phyloP scores from a whole-genome alignment of 352 stramenopile genomes.

The Pythium angustatum region DNA sequence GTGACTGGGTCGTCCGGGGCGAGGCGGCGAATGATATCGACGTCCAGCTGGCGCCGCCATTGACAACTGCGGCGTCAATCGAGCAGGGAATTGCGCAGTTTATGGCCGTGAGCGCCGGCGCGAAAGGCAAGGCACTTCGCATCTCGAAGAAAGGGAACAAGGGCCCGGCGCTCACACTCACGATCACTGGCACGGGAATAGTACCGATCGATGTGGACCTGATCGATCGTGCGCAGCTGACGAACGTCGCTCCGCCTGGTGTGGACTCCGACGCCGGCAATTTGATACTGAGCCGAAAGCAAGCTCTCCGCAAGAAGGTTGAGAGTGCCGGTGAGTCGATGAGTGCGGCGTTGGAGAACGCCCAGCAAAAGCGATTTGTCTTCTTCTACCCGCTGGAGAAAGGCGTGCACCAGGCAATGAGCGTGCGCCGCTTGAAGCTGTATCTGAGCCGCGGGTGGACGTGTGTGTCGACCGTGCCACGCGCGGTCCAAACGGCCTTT shows the following conservation, averaged over 20 bases:
- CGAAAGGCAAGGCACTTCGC: neutral
- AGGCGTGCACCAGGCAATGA: constrained; percentile 8
- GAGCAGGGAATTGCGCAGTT: constrained; percentile 6
- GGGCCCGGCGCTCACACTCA: constrained; percentile 16
- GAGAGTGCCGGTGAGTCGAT: constrained; percentile 15
- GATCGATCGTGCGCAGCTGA: constrained; percentile 12
- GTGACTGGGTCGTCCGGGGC: constrained; percentile 32
- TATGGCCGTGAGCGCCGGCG: neutral
- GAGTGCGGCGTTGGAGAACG: constrained; percentile 9
- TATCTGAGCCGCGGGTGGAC: constrained; percentile 34
- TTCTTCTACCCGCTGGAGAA: constrained; percentile 26
- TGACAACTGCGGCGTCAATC: constrained; percentile 13
- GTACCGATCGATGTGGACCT: constrained; percentile 28
- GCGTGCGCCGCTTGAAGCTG: constrained; percentile 15
- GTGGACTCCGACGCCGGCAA: constrained; percentile 33
- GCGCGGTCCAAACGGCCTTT: neutral
- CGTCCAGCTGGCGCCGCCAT: constrained; percentile 24
- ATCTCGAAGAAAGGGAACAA: constrained; percentile 19
- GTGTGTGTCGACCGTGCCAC: constrained; percentile 22
- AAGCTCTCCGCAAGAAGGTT: constrained; percentile 25
- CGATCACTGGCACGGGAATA: neutral
- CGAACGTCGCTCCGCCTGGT: constrained; percentile 9
- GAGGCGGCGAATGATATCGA: constrained; percentile 32
- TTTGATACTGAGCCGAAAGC: constrained; percentile 21
- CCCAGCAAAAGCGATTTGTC: constrained; percentile 22